Base-by-base conservation (phyloP, 352 stramenopile genomes). In the Phytophthora nicotianae region DNA sequence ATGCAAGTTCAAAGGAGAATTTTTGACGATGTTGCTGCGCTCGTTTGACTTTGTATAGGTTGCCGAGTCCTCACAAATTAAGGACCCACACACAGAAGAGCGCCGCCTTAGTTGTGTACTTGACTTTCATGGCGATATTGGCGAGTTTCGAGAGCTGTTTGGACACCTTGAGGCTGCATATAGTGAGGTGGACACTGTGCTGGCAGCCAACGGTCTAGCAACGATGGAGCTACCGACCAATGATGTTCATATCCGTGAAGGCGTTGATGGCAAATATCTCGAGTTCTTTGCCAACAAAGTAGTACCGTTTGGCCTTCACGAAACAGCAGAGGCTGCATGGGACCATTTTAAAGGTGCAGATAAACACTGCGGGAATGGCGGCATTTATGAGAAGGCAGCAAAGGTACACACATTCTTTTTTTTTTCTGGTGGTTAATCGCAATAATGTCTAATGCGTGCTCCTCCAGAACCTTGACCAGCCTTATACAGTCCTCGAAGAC, bases 111-210 rank as follows among this genome's bases (percentile, higher is more conserved):
- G 40, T 14, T 41, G 54, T 14, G 35, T 67, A 3, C 19, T 65
- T 19, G 48, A 52, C 10, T 64, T 59, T 4, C 45, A 50, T 0
- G 56, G 60, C 9, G 63, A 79, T 33, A 45, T 65, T 19, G 21
- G 37, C 7, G 64, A 73, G 17, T 64, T 74, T 11, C 37, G 62
- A 32, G 50, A 58, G 21, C 35, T 77, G 13, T 62, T 77, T n/a
- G 54, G 53, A 3, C 54, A 63, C 2, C 21, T 72, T 2, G 56
- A 77, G 8, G 48, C 29, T 9, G 45, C 65, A 0, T 66, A 70
- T 24, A 21, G 47, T 5, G 61, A 74, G 26, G 56, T 68, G 10
- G 56, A 69, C 16, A 38, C 32, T 0, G 55, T 72, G 3, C 49
- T 69, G 13, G 17, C 38, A 32, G 49, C 47, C 2, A 75, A 75